These are phyloP conservation scores for Senecio squalidus DNA, from an alignment of 140 eudicot species.

Conservation along the genomic window DNA sequence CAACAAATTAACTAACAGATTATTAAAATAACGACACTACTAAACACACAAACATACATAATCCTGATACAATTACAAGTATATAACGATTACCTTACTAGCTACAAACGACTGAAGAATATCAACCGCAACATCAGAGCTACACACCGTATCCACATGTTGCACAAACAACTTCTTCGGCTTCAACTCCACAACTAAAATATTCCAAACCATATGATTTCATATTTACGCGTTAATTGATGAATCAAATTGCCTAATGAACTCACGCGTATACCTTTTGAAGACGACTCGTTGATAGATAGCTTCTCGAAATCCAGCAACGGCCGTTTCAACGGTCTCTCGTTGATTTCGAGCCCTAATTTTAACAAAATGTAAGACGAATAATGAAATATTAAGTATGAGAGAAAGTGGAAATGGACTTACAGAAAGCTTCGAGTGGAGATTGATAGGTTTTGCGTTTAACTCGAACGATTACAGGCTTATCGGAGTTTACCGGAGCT, in stretches of 20 bases:
- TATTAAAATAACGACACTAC: not conserved
- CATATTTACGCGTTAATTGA: no score
- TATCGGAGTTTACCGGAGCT: slow-evolving; percentile 25
- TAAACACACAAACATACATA: slow-evolving; percentile 1
- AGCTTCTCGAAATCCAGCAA: slow-evolving; percentile 76
- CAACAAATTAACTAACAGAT: slow-evolving; percentile 5
- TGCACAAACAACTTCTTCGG: slow-evolving; percentile 62
- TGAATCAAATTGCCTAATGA: not conserved
- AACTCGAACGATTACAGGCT: slow-evolving; percentile 80
- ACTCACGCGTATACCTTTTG: slow-evolving; percentile 31
- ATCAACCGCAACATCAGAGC: slow-evolving; percentile 54
- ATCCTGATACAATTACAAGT: not conserved
- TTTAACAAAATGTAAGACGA: not conserved
- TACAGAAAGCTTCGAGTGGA: slow-evolving; percentile 82
- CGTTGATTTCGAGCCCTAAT: slow-evolving; percentile 94
- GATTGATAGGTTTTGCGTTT: slow-evolving; percentile 78
- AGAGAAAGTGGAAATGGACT: slow-evolving; percentile 9
- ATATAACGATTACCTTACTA: slow-evolving; percentile 25
- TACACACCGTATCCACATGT: slow-evolving; percentile 73
- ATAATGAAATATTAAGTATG: not conserved
- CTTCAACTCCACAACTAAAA: slow-evolving; percentile 55
- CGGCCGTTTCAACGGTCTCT: slow-evolving; percentile 76
- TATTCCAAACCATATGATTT: slow-evolving; percentile 3
- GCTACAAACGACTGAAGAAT: slow-evolving; percentile 65
- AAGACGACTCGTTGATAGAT: slow-evolving; percentile 53